Evolutionary conservation across 495 filamentous ascomycete genomes (phyloP).

Genomic region (Geopyxis carbonaria): DNA sequence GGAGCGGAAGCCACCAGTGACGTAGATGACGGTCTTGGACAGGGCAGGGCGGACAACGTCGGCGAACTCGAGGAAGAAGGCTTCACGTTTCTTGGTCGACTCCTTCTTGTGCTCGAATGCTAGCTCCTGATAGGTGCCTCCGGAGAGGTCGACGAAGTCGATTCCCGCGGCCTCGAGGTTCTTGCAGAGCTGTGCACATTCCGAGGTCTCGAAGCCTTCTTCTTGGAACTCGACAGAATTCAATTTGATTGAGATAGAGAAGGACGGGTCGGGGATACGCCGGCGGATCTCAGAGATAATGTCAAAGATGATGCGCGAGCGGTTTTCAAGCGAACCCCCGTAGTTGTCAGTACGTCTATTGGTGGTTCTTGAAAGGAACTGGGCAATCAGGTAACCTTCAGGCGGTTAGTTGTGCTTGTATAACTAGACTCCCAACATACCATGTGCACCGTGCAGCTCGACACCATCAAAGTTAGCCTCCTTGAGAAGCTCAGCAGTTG

Average conservation of each 20-base stretch:
- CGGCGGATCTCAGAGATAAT: constrained; percentile 37
- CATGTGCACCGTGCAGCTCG: constrained; percentile 37
- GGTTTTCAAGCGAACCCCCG: constrained; percentile 47
- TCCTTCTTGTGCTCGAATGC: constrained; percentile 62
- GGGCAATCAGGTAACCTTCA: constrained; percentile 45
- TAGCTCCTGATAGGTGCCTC: constrained; percentile 44
- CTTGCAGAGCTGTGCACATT: constrained; percentile 36
- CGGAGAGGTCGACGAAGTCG: constrained; percentile 47
- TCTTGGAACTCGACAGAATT: constrained; percentile 42
- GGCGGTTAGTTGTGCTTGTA: too few relatives aligned
- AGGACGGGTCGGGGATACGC: constrained; percentile 38
- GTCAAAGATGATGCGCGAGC: constrained; percentile 37
- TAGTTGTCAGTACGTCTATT: constrained; percentile 48
- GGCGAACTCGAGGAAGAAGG: constrained; percentile 62
- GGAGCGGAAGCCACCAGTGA: constrained; percentile 41
- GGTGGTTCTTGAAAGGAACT: constrained; percentile 43
- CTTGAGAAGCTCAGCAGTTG: constrained; percentile 39
- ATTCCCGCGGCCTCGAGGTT: constrained; percentile 37
- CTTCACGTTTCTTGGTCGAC: constrained; percentile 59
- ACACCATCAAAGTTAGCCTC: constrained; percentile 39
- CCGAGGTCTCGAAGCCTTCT: constrained; percentile 30
- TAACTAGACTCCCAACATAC: too few relatives aligned
- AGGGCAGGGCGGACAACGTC: constrained; percentile 45
- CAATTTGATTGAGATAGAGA: constrained; percentile 47
- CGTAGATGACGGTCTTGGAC: constrained; percentile 36